A percentile compares a stretch with the other conserved stretches of the same genome.
phyloP scores from a whole-genome alignment of 352 stramenopile genomes.

The Phytophthora colocasiae region DNA sequence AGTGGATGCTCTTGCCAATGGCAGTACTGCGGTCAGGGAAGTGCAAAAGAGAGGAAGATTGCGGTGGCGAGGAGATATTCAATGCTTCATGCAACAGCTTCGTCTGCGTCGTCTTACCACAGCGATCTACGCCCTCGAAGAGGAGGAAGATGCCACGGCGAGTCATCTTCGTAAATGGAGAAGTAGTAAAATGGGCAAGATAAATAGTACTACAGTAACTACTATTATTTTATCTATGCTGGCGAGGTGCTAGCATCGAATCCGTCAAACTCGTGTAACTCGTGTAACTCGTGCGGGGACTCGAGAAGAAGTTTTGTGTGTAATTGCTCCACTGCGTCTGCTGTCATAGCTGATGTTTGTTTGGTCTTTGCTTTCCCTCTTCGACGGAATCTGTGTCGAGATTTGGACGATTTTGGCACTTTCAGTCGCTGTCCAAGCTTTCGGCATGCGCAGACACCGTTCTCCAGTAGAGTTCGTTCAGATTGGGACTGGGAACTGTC shows the following conservation, averaged over 20 bases:
- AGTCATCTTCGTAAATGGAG: constrained; percentile 20
- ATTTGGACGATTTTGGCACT: constrained; percentile 41
- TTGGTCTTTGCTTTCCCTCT: constrained; percentile 44
- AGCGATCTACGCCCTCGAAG: constrained; percentile 99
- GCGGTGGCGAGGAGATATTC: constrained; percentile 21
- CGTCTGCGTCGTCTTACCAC: constrained; percentile 99
- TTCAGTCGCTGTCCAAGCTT: constrained; percentile 65
- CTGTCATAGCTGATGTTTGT: constrained; percentile 18
- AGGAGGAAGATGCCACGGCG: constrained; percentile 98
- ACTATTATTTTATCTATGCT: constrained; percentile 1
- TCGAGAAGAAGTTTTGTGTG: constrained; percentile 58
- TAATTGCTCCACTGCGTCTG: constrained; percentile 37
- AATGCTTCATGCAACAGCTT: constrained; percentile 85
- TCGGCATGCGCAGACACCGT: constrained; percentile 58
- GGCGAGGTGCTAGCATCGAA: constrained; percentile 38
- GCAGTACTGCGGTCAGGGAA: constrained; percentile 87
- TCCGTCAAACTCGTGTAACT: constrained; percentile 60
- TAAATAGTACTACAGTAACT: too few species aligned
- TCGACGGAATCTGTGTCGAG: constrained; percentile 44
- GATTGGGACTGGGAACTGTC: constrained; percentile 48
- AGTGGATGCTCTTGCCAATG: constrained; percentile 97
- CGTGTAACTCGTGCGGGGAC: constrained; percentile 38
- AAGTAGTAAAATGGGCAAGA: too few species aligned
- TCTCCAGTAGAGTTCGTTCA: constrained; percentile 49
- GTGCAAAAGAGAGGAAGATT: constrained; percentile 60